Percentiles rank a stretch among this genome's conserved stretches.
Conservation (phyloP, 2,329 filamentous ascomycete species). For the Trichoderma sp. region DNA sequence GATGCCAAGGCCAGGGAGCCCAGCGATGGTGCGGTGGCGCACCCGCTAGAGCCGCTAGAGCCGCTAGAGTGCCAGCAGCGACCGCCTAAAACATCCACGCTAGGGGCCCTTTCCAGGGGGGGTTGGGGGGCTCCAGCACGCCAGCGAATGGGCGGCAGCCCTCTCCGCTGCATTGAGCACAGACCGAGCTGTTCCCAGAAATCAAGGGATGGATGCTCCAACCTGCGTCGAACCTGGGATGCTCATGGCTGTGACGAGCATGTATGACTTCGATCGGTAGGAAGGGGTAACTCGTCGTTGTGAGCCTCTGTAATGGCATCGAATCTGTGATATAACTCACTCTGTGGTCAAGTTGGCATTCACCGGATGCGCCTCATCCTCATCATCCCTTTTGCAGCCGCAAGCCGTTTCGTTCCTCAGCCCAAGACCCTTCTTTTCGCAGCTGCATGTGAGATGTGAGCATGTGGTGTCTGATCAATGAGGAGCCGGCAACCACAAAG, state of each 20-base stretch:
- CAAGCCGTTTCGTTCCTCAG: constrained; percentile 14
- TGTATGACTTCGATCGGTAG: not conserved
- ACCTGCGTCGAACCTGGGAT: not conserved
- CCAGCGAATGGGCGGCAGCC: constrained; percentile 12
- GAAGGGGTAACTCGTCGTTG: not conserved
- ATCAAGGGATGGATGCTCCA: not conserved
- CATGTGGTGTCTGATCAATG: constrained; percentile 20
- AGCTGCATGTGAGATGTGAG: constrained; percentile 21
- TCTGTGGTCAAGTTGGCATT: not conserved
- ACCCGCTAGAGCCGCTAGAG: constrained; percentile 24
- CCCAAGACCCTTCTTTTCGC: not conserved
- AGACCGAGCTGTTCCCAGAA: not conserved
- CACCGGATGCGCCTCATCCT: not conserved
- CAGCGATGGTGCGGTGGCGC: constrained; percentile 20
- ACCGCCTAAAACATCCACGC: constrained; percentile 19
- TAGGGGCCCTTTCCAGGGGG: constrained; percentile 14
- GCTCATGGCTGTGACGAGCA: not conserved
- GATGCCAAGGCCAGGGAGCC: constrained; percentile 25
- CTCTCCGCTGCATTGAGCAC: not conserved
- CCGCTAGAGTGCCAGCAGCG: constrained; percentile 21
- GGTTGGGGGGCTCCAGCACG: not conserved
- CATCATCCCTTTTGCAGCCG: not conserved
- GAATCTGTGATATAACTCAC: not conserved
- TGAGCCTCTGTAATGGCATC: not conserved
- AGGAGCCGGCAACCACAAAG: not conserved